A percentile compares a stretch with the other conserved stretches of the same genome.
These are phyloP conservation scores for Trichoderma erinaceum DNA, from an alignment of 495 filamentous ascomycete species.

Conservation along the genomic window DNA sequence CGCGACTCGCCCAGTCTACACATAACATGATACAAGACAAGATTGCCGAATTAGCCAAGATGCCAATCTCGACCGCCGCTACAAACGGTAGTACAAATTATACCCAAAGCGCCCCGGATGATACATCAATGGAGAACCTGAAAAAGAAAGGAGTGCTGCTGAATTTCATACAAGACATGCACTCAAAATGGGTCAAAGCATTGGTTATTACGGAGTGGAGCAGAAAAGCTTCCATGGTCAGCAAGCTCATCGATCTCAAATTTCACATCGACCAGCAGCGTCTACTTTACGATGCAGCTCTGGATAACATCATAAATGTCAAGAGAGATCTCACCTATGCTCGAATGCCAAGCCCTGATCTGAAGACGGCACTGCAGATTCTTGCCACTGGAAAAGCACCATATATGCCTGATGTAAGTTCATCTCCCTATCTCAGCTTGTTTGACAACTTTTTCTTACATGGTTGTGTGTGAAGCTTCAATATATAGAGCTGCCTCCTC, in stretches of 20 bases:
- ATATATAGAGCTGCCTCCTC: slow-evolving; percentile 68
- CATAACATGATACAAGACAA: slow-evolving; percentile 67
- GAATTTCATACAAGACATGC: slow-evolving; percentile 56
- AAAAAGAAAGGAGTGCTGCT: slow-evolving; percentile 74
- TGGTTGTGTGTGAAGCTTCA: slow-evolving; percentile 49
- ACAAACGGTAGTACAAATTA: slow-evolving; percentile 45
- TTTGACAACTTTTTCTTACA: slow-evolving; percentile 16
- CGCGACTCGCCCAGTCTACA: slow-evolving; percentile 72
- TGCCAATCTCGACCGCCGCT: slow-evolving; percentile 44
- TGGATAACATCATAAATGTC: slow-evolving; percentile 57
- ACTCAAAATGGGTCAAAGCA: slow-evolving; percentile 73
- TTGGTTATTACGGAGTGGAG: slow-evolving; percentile 86
- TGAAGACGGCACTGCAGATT: slow-evolving; percentile 80
- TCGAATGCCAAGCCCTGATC: slow-evolving; percentile 77
- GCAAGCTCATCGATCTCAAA: slow-evolving; percentile 77
- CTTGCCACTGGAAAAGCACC: slow-evolving; percentile 66
- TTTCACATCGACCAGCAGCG: slow-evolving; percentile 59
- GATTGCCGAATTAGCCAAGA: slow-evolving; percentile 62
- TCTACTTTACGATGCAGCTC: slow-evolving; percentile 47
- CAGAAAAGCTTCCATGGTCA: slow-evolving; percentile 66
- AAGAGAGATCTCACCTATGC: slow-evolving; percentile 60
- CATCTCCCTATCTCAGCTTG: slow-evolving; percentile 9
- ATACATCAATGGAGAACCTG: slow-evolving; percentile 59
- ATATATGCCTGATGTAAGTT: slow-evolving; percentile 69
- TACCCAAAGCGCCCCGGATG: slow-evolving; percentile 33